Conservation (phyloP, 352 stramenopile genomes). For the Globisporangium okanoganense region DNA sequence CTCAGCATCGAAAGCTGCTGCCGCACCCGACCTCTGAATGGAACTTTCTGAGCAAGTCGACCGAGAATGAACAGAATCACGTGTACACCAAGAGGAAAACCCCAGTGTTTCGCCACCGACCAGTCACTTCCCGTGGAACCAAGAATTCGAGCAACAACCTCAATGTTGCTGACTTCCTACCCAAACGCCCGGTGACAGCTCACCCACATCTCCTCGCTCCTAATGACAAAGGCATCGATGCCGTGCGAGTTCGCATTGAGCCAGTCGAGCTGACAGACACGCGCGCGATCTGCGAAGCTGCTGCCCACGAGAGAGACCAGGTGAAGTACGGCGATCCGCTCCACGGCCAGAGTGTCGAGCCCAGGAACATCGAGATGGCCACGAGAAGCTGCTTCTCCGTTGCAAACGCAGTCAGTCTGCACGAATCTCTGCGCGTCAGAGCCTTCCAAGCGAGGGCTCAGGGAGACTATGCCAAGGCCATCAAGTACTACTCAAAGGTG, state of each 20-base stretch:
- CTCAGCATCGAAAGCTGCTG: background rate
- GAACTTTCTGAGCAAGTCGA: slow-evolving; percentile 1
- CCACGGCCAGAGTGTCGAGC: slow-evolving; percentile 45
- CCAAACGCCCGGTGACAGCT: slow-evolving; percentile 9
- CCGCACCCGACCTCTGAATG: slow-evolving; percentile 4
- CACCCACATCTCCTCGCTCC: background rate
- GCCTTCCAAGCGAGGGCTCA: slow-evolving; percentile 45
- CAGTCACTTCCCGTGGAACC: slow-evolving; percentile 7
- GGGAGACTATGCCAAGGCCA: slow-evolving; percentile 39
- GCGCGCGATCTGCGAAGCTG: slow-evolving; percentile 38
- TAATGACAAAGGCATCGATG: background rate
- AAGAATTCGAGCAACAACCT: background rate
- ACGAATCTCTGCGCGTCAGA: slow-evolving; percentile 32
- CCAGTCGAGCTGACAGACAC: slow-evolving; percentile 7
- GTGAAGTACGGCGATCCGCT: slow-evolving; percentile 43
- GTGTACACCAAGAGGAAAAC: background rate
- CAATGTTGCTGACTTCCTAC: background rate
- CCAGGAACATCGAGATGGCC: slow-evolving; percentile 19
- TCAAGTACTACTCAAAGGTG: slow-evolving; percentile 35
- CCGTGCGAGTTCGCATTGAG: background rate
- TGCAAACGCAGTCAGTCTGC: slow-evolving; percentile 31
- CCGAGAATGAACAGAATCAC: background rate
- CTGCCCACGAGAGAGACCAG: slow-evolving; percentile 33
- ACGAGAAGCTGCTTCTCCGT: slow-evolving; percentile 21
- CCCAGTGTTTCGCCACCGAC: background rate